phyloP scores from a whole-genome alignment of 225 moss, liverwort and hornwort genomes.

The Pleurozium schreberi region DNA sequence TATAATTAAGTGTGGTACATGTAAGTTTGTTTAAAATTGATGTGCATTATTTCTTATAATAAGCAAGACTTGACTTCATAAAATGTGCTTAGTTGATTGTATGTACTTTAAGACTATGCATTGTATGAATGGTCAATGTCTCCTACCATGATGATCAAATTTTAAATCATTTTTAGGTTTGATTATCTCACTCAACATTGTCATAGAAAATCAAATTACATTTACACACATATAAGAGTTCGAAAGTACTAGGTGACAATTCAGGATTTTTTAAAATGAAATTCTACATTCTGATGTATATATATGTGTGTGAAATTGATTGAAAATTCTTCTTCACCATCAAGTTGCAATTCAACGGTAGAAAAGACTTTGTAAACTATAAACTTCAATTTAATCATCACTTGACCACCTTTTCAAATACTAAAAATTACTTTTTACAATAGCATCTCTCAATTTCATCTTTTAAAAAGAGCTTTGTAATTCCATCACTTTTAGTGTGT shows the following conservation, averaged over 20 bases:
- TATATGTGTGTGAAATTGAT: neutral
- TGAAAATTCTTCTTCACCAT: neutral
- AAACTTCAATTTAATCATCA: neutral
- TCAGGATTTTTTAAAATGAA: fast-evolving
- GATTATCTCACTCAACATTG: neutral
- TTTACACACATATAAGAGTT: neutral
- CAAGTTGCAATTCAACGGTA: neutral
- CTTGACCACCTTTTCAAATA: neutral
- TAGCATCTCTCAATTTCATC: neutral
- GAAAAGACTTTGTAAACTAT: neutral
- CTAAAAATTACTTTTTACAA: neutral
- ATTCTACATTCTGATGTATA: neutral
- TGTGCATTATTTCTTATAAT: neutral
- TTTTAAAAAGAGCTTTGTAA: no score
- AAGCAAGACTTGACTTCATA: neutral
- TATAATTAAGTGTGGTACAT: neutral
- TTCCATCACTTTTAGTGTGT: neutral
- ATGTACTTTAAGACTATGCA: neutral
- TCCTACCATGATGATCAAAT: neutral
- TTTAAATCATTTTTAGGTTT: neutral
- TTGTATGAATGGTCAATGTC: neutral
- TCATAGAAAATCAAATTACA: neutral
- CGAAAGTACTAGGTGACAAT: no score
- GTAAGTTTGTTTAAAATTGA: neutral
- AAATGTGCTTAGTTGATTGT: no score